Percentiles rank a stretch among this genome's conserved stretches.
These are phyloP conservation scores for Phytomonas serpens DNA, from an alignment of 208 protist genomes.

Conservation along the genomic window DNA sequence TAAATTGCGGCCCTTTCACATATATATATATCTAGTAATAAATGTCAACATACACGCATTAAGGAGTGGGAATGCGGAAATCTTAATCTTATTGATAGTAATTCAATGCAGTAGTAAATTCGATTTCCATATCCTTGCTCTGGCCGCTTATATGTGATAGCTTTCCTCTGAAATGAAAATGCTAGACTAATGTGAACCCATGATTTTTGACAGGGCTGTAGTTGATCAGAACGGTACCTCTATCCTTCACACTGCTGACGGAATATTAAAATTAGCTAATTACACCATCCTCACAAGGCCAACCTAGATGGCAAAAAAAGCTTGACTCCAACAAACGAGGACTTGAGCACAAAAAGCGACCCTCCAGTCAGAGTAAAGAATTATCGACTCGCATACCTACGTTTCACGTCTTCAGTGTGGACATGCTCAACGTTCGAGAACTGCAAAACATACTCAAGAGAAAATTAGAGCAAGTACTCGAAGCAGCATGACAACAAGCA, in stretches of 20 bases:
- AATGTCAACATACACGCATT: background rate
- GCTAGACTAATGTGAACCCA: background rate
- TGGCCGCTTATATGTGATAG: background rate
- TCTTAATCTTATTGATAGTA: background rate
- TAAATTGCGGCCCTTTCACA: background rate
- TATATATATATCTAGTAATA: background rate
- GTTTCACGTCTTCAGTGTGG: no score
- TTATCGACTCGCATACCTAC: no score
- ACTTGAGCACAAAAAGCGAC: no score
- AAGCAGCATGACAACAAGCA: conserved; percentile 15
- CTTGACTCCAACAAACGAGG: no score
- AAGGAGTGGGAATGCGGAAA: background rate
- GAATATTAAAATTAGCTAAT: no score
- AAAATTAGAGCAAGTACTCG: no score
- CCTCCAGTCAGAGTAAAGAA: no score
- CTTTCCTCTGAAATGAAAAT: background rate
- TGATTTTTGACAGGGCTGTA: background rate
- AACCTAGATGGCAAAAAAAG: no score
- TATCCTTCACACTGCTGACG: no score
- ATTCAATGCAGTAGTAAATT: background rate
- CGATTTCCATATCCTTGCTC: background rate
- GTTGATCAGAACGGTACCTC: background rate
- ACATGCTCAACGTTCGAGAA: no score
- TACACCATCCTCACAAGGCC: no score
- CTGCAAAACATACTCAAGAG: no score